Base-by-base conservation (phyloP, 371 early-diverging fungal species). In the Zychaea mexicana region DNA sequence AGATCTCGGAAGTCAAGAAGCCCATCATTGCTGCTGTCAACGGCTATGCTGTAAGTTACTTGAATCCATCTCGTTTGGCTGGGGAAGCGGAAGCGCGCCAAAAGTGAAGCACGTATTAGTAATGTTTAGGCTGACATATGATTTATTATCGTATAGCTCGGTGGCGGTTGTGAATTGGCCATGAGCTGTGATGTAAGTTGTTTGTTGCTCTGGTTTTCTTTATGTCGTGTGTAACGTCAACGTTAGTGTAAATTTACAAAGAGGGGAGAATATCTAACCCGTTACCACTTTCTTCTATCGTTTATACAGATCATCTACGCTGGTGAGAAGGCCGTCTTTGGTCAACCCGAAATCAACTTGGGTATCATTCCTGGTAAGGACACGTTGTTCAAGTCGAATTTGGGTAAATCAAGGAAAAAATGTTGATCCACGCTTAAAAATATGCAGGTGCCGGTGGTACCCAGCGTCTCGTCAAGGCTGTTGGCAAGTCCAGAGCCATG, bases 401-500 rank as follows among this genome's bases (percentile, higher is more conserved):
- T 42, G 42, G n/a, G 2, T 17, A 0, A 7, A 6, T 2, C 13
- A 42, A 47, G 0, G 47, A 47, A 8, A 15, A 15, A n/a, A n/a
- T n/a, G 12, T 33, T 33, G 33, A 33, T 12, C 5, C 33, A 33
- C 12, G 13, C 42, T 42, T 42, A 33, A 33, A 33, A 33, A 33
- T 8, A 33, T 17, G n/a, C 27, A 77, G 88, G 92, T 62, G 95
- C 93, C 52, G 94, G 95, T 64, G 95, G 94, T 65, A 93, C 93
- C 33, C 94, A 95, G 77, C 89, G 99, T 62, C 86, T 98, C 70
- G 92, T 93, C 60, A 88, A 89, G 72, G 97, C 96, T 45, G 90
- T 98, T 67, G 99, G 99, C 69, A 98, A 98, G 85, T 92, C 96
- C 56, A 96, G 96, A 88, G 97, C 98, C 47, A 98, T 98, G 99